These are phyloP conservation scores for Amanita inopinata DNA, from an alignment of 768 basidiomycete genomes.

Conservation along the genomic window DNA sequence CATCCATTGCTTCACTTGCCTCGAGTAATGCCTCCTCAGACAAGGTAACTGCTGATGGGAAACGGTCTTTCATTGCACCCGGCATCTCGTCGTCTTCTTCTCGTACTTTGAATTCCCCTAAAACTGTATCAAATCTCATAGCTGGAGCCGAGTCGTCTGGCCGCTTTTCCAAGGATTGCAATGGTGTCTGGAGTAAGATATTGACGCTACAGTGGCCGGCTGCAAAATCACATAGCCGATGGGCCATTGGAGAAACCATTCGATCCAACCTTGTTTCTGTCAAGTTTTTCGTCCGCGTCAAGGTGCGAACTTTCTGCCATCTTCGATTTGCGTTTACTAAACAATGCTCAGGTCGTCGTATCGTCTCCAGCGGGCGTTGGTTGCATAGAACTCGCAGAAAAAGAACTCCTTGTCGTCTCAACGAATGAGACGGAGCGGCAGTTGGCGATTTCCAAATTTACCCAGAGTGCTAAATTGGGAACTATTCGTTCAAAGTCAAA, in stretches of 20 bases:
- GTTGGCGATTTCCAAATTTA: conserved; percentile 51
- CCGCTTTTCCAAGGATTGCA: conserved; percentile 42
- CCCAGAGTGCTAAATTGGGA: conserved; percentile 20
- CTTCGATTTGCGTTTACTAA: conserved; percentile 10
- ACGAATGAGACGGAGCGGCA: conserved; percentile 64
- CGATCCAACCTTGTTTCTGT: conserved; percentile 53
- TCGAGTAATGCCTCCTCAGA: conserved; percentile 18
- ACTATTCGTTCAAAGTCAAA: conserved; percentile 43
- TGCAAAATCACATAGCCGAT: conserved; percentile 56
- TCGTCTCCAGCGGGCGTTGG: conserved; percentile 53
- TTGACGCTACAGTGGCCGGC: conserved; percentile 68
- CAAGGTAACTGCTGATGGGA: neutral
- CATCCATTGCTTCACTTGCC: conserved; percentile 18
- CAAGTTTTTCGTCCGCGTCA: conserved; percentile 61
- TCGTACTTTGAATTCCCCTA: conserved; percentile 18
- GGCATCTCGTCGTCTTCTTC: conserved; percentile 21
- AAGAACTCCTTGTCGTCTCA: conserved; percentile 56
- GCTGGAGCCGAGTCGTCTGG: conserved; percentile 51
- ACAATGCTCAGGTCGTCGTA: conserved; percentile 30
- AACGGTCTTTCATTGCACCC: conserved; percentile 14
- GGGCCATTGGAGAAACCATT: conserved; percentile 76
- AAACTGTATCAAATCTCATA: conserved; percentile 42
- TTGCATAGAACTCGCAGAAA: conserved; percentile 58
- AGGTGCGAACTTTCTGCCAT: conserved; percentile 34
- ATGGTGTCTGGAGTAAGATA: conserved; percentile 54